Evolutionary conservation across 2,329 filamentous ascomycete species (phyloP), one percentile per base, ranked within the genome.

Genomic region (Cladosporium sp.): DNA sequence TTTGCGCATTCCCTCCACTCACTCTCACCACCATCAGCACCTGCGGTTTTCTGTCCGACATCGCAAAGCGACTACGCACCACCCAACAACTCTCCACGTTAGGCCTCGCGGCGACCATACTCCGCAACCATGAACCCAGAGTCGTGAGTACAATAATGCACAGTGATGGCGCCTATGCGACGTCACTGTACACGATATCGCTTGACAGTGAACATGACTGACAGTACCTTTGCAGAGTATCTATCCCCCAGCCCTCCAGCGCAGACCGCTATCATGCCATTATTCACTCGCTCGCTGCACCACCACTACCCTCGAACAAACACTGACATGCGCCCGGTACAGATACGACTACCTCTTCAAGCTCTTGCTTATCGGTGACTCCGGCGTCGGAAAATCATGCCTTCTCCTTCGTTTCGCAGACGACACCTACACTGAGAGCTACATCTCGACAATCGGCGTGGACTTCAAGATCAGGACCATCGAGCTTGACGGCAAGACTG

Each of bases 281-380:
- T 28, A 58, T 3, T 52, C 58, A 12, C 25, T 64, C 36, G 11
- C 30, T 34, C 1, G 30, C 40, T 45, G 40, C 52, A 37, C 42
- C 34, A 36, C 25, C 54, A 47, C 54, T 12, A 39, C 19, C 15
- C 19, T 28, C 36, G 20, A 37, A 38, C 42, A 43, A 56, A 22
- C 36, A 52, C 55, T 58, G 22, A 58, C 55, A 25, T 25, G 22
- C 38, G 15, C 25, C 25, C 14, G 50, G 58, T 20, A 61, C 74
- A 97, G 94, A 94, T 99, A 99, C 89, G 94, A 99, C 78, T 99
- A 99, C 79, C 92, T 99, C 74, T 99, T 99, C 88, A 99, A 99
- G 88, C 92, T 99, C 68, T 90, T 99, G 79, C 93, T 99, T 83
- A 99, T 99, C 87, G 94, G 94, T 80, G 94, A 99, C 78, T 99